Base-by-base conservation (phyloP, 768 basidiomycete genomes). In the Phylloporus sp. region DNA sequence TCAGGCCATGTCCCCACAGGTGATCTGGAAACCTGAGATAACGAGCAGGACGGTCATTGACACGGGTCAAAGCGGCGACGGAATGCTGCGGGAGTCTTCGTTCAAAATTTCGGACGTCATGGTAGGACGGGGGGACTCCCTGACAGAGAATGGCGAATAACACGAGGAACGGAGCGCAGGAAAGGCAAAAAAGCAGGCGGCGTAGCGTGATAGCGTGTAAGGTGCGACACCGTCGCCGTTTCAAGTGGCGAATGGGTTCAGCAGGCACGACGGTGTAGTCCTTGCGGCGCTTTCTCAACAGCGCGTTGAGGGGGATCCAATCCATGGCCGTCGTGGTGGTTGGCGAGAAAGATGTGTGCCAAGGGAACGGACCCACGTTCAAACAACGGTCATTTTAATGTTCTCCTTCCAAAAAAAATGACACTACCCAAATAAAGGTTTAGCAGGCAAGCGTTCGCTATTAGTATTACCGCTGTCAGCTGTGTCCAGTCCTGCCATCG, bases 1-100 rank as follows among this genome's bases (percentile, higher is more conserved):
- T 83, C 50, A 83, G 70, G 1, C 83, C 83, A 48, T 78, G 79
- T 0, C 80, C 81, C 80, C 80, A 82, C 6, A 82, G 48, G 53
- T 82, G 80, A 18, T 73, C 73, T 1, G 80, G 76, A 55, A 82
- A 84, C 24, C 74, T 60, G 27, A 84, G 55, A 53, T 76, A 84
- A 41, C 63, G 63, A 9, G 45, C 38, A 16, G 57, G 61, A 50
- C 22, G 56, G 18, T 18, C 46, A 16, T 47, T 9, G 1, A 38
- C 4, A 12, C n/a, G 38, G 0, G 56, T 59, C 36, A 52, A 43
- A 4, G 62, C 53, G 0, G 55, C 60, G 11, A 64, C 36, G 36
- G 71, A 57, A 51, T 77, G 73, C 28, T 77, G 76, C 0, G 76
- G 73, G 0, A 77, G 67, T 6, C 52, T 55, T 7, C 61, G 56